These are phyloP conservation scores for Paxillus involutus DNA, from an alignment of 768 basidiomycete species.

Conservation along the genomic window DNA sequence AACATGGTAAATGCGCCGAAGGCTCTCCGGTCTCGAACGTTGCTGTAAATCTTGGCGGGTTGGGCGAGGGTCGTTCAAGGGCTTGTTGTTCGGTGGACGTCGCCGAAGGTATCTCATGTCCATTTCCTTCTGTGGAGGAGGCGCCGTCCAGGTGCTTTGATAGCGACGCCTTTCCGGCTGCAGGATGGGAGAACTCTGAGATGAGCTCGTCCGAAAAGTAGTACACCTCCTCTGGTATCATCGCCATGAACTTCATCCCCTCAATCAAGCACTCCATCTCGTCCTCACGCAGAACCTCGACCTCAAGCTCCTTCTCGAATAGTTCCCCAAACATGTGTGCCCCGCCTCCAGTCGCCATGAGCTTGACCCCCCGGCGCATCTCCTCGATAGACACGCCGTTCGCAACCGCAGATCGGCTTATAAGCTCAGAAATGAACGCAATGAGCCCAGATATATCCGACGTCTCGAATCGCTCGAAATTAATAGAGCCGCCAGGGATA, in stretches of 20 bases:
- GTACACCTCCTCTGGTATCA: constrained; percentile 97
- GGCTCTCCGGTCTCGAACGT: constrained; percentile 81
- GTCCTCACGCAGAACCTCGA: constrained; percentile 89
- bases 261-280: constrained; percentile 99
- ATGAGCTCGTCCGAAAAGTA: constrained; percentile 98
- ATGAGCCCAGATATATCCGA: constrained; percentile 83
- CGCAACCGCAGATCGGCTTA: constrained; percentile 78
- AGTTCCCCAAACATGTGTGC: constrained; percentile 92
- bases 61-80: constrained; percentile 85
- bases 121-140: constrained; percentile 3
- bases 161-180: constrained; percentile 9
- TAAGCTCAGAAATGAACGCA: constrained; percentile 82
- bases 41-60: constrained; percentile 86
- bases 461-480: constrained; percentile 97
- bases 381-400: constrained; percentile 87
- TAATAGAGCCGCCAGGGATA: constrained; percentile 94
- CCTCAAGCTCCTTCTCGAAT: constrained; percentile 68
- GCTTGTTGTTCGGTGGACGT: constrained; percentile 11
- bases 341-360: constrained; percentile 97
- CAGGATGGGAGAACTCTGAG: constrained; percentile 52
- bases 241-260: constrained; percentile 92
- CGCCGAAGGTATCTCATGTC: constrained; percentile 5
- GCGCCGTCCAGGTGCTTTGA: not conserved
- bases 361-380: constrained; percentile 92
- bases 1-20: constrained; percentile 87